These are phyloP conservation scores for Trypanosoma scelopori DNA, from an alignment of 208 protist species.

Conservation along the genomic window DNA sequence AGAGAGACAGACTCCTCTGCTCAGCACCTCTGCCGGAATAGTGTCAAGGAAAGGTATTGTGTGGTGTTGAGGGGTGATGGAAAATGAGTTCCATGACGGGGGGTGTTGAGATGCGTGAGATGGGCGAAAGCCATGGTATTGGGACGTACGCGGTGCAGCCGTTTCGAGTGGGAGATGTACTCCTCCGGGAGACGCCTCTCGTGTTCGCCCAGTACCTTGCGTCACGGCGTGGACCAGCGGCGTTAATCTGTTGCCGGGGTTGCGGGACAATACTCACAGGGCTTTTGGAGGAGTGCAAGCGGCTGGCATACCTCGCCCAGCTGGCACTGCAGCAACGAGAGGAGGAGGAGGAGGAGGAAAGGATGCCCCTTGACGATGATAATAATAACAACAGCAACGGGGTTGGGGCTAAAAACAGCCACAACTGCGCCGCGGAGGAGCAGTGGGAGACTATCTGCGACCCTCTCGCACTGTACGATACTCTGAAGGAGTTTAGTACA, in stretches of 20 bases:
- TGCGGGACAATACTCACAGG: conserved; percentile 38
- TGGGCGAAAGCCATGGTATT: conserved; percentile 30
- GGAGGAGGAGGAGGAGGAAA: not conserved
- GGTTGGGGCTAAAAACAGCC: not conserved
- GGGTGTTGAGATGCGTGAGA: conserved; percentile 23
- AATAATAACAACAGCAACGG: conserved; percentile 4
- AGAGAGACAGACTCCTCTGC: too few relatives aligned
- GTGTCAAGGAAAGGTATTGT: too few relatives aligned
- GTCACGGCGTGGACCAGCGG: not conserved
- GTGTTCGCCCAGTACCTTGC: conserved; percentile 42
- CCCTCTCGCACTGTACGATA: conserved; percentile 10
- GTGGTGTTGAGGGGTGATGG: not conserved
- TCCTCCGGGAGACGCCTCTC: conserved; percentile 36
- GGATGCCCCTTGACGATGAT: not conserved
- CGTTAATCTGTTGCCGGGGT: conserved; percentile 33
- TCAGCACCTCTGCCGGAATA: too few relatives aligned
- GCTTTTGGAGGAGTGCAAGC: conserved; percentile 32
- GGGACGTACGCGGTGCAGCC: conserved; percentile 27
- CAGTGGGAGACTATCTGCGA: not conserved
- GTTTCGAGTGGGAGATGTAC: conserved; percentile 23
- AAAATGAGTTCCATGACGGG: not conserved
- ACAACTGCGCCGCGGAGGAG: not conserved
- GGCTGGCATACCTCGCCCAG: conserved; percentile 13
- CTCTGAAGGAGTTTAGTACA: conserved; percentile 10
- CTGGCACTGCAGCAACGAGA: not conserved